phyloP scores from a whole-genome alignment of 2,329 filamentous ascomycete genomes.

The Colletotrichum chrysophilum region DNA sequence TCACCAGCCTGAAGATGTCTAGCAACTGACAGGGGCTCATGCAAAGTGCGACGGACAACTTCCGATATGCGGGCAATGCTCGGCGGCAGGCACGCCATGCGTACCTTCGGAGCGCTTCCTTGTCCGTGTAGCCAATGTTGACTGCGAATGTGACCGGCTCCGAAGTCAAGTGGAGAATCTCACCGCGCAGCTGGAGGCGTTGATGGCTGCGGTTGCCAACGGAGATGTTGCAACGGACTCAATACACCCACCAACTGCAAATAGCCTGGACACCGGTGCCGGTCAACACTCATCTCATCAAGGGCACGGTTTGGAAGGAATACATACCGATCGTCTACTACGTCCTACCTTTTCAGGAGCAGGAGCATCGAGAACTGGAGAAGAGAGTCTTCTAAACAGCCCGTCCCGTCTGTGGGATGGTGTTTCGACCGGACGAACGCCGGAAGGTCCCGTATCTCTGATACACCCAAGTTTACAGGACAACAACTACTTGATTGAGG shows the following conservation, averaged over 20 bases:
- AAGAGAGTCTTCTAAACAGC: slow-evolving; percentile 9
- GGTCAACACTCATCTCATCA: accelerated
- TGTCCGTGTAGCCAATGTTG: neutral
- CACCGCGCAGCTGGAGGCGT: neutral
- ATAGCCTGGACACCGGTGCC: neutral
- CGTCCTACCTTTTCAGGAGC: neutral
- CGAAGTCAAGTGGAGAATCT: neutral
- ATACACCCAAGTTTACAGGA: neutral
- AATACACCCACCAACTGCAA: neutral
- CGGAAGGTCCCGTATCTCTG: neutral
- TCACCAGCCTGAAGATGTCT: neutral
- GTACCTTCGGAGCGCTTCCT: slow-evolving; percentile 11
- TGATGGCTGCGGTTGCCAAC: neutral
- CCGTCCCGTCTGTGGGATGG: slow-evolving; percentile 22
- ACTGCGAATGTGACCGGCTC: neutral
- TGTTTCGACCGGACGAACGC: neutral
- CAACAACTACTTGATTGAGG: slow-evolving; percentile 10
- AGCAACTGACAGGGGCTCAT: neutral
- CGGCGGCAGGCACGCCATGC: neutral
- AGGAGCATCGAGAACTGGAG: neutral
- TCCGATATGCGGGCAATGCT: slow-evolving; percentile 4
- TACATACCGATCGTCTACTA: neutral
- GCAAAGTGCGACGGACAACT: slow-evolving; percentile 12
- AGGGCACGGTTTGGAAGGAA: too few species aligned
- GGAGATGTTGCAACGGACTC: neutral